Evolutionary conservation across 2,329 filamentous ascomycete genomes (phyloP).

Genomic region (Phaeophleospora eucalypticola): DNA sequence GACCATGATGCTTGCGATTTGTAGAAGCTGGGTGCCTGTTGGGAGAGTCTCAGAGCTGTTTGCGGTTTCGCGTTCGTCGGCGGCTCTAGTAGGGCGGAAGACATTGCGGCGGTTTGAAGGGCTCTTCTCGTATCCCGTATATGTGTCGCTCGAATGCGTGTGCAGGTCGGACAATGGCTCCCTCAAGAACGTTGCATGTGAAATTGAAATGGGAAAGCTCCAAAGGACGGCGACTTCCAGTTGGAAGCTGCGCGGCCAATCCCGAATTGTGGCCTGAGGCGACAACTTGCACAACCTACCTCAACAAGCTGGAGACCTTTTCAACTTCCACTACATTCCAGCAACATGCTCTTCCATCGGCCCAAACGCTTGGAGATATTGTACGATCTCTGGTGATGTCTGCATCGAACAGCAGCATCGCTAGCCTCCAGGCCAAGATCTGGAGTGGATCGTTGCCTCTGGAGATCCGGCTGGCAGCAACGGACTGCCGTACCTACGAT

Average conservation of each 20-base stretch:
- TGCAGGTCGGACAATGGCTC: too few relatives aligned
- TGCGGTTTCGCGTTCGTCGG: constrained; percentile 38
- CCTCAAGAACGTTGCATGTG: background rate
- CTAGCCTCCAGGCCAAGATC: constrained; percentile 46
- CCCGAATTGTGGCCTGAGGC: background rate
- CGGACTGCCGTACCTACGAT: constrained; percentile 59
- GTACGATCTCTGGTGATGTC: constrained; percentile 23
- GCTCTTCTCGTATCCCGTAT: too few relatives aligned
- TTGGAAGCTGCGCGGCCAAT: background rate
- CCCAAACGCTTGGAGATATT: background rate
- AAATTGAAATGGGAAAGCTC: too few relatives aligned
- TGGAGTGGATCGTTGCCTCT: constrained; percentile 59
- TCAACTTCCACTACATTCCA: background rate
- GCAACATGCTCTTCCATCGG: constrained; percentile 2
- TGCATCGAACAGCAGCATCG: constrained; percentile 25
- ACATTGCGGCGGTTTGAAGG: constrained; percentile 16
- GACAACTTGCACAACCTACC: background rate
- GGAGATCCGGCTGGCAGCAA: constrained; percentile 55
- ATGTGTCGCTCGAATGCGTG: too few relatives aligned
- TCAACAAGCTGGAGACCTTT: too few relatives aligned
- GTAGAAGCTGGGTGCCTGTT: constrained; percentile 41
- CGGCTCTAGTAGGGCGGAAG: constrained; percentile 26
- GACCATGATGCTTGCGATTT: constrained; percentile 33
- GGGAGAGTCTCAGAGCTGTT: constrained; percentile 45
- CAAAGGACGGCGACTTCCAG: background rate